Evolutionary conservation across 23 red algal species (phyloP), one percentile per base, ranked within the genome.

Genomic region (Gracilaria vermiculophylla): DNA sequence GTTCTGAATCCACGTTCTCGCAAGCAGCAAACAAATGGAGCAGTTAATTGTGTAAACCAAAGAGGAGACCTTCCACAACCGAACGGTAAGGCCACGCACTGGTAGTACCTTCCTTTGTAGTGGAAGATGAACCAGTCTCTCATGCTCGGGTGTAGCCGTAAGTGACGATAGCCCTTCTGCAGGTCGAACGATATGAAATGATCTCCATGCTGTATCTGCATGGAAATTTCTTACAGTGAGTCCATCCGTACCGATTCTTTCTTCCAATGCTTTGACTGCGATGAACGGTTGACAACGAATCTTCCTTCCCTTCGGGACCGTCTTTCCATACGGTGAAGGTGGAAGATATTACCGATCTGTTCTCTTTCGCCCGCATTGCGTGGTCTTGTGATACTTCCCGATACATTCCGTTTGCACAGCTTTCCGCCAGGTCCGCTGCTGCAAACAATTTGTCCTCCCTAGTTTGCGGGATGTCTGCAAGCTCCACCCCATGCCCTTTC

Each of bases 191-290:
- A 60, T n/a, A 80, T 41, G 49, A 80, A 7, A 50, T 61, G 32
- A 24, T 80, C 49, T 39, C 37, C 43, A 6, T 20, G 32, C 5
- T 80, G 44, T 25, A 80, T 19, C 3, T 15, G 1, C 76, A 61
- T 60, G 10, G 50, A 48, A 58, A 80, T 57, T 35, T 58, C 19
- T 24, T 16, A 21, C 50, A 80, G 2, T 0, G 31, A 60, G 12
- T 80, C 49, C 48, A 80, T 80, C 23, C 47, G 39, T 14, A 80
- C 0, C 1, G 76, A 80, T 0, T 50, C 55, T 0, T 34, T 33
- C 17, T 56, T 41, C 49, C 76, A 80, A 12, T 42, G 37, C 51
- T 80, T 80, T 2, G 55, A 80, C 76, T 80, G 76, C 32, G 39
- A 0, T 1, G 76, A 80, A 35, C 56, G 51, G 37, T 80, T 80